These are phyloP conservation scores for Penicillium crustosum DNA, from an alignment of 2,329 filamentous ascomycete genomes.

Conservation along the genomic window DNA sequence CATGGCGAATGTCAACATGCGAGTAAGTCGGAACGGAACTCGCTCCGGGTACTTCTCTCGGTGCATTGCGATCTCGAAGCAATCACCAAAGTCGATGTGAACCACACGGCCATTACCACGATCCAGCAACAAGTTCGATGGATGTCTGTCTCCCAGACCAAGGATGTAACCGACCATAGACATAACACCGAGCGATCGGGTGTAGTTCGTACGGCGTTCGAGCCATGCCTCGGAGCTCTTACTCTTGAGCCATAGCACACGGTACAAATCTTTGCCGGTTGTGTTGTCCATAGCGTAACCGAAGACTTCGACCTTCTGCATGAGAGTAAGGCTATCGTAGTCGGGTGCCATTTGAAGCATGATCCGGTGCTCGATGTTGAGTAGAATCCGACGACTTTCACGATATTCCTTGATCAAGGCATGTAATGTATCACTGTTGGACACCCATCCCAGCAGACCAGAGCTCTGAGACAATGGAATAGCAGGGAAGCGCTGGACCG, in stretches of 20 bases:
- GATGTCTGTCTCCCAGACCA: conserved; percentile 92
- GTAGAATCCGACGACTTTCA: conserved; percentile 91
- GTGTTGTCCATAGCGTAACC: conserved; percentile 99
- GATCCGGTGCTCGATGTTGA: conserved; percentile 99
- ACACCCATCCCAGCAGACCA: conserved; percentile 92
- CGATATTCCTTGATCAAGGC: conserved; percentile 96
- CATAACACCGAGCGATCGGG: conserved; percentile 95
- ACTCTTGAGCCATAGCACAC: conserved; percentile 97
- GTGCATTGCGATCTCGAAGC: conserved; percentile 99
- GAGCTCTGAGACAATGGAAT: conserved; percentile 97
- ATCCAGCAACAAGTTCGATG: conserved; percentile 96
- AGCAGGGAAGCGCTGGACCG: conserved; percentile 93
- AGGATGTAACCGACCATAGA: conserved; percentile 99
- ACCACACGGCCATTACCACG: conserved; percentile 94
- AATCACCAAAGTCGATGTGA: conserved; percentile 99
- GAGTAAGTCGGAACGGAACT: conserved; percentile 93
- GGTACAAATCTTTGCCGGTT: conserved; percentile 96
- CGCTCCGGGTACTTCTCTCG: conserved; percentile 98
- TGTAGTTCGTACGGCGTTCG: conserved; percentile 97
- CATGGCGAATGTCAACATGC: conserved; percentile 99
- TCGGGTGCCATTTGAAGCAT: conserved; percentile 99
- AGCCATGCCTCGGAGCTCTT: conserved; percentile 98
- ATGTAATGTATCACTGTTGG: conserved; percentile 95
- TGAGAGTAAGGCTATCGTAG: conserved; percentile 95
- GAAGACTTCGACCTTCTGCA: conserved; percentile 99